These are phyloP conservation scores for Paramecium caudatum DNA, from an alignment of 73 alveolate genomes.

Conservation along the genomic window DNA sequence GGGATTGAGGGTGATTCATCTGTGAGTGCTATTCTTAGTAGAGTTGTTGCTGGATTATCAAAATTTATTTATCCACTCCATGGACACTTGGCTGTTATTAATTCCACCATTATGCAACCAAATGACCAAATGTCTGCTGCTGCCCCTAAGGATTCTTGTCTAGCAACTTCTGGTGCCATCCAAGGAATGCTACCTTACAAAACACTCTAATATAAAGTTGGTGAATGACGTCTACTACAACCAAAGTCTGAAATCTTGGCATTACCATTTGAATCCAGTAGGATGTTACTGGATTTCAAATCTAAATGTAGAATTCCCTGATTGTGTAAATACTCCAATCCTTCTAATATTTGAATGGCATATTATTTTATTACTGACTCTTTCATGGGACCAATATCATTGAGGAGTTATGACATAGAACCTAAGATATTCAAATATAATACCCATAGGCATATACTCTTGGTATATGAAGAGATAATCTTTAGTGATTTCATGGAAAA, in stretches of 20 bases:
- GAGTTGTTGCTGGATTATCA: slow-evolving; percentile 71
- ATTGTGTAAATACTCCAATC: slow-evolving; percentile 52
- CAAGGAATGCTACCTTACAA: slow-evolving; percentile 51
- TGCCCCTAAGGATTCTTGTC: slow-evolving; percentile 10
- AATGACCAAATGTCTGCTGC: slow-evolving; percentile 82
- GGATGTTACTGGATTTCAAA: slow-evolving; percentile 65
- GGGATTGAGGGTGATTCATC: slow-evolving; percentile 76
- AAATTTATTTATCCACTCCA: slow-evolving; percentile 69
- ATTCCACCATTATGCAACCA: slow-evolving; percentile 76
- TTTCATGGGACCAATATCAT: slow-evolving; percentile 50
- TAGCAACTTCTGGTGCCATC: slow-evolving; percentile 61
- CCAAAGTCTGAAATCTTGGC: slow-evolving; percentile 71
- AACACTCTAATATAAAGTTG: neutral
- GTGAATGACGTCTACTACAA: slow-evolving; percentile 15
- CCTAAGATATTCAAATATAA: neutral
- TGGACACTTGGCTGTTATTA: slow-evolving; percentile 74
- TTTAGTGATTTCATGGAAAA: neutral
- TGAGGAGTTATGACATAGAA: neutral
- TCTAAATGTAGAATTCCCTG: slow-evolving; percentile 67
- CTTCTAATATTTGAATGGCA: slow-evolving; percentile 5
- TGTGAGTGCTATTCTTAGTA: slow-evolving; percentile 39
- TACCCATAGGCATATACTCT: slow-evolving; percentile 61
- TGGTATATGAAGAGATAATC: slow-evolving; percentile 20
- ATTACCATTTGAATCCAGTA: slow-evolving; percentile 44
- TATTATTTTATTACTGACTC: slow-evolving; percentile 17